Percentiles rank a stretch among this genome's conserved stretches.
These are phyloP conservation scores for Pseudogymnoascus sp. DNA, from an alignment of 2,329 filamentous ascomycete genomes.

Conservation along the genomic window DNA sequence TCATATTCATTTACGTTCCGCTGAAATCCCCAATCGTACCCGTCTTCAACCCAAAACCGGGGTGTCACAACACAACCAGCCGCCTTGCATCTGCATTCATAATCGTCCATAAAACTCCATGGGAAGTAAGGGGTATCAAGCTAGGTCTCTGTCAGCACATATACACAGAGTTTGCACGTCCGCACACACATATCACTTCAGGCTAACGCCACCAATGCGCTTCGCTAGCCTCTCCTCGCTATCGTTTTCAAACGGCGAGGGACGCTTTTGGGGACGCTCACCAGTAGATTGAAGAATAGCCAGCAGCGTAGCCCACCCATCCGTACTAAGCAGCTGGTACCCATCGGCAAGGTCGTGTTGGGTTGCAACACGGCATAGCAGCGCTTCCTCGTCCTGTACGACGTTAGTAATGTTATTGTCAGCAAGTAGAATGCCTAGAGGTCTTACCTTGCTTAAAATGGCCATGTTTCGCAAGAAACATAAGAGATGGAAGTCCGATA, in stretches of 20 bases:
- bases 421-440: slow-evolving; percentile 15
- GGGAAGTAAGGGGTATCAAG: slow-evolving; percentile 7
- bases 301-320: slow-evolving; percentile 89
- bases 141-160: background rate
- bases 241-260: slow-evolving; percentile 30
- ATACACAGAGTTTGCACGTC: background rate
- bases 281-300: slow-evolving; percentile 92
- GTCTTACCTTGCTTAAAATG: slow-evolving; percentile 72
- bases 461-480: slow-evolving; percentile 74
- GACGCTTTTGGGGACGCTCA: slow-evolving; percentile 85
- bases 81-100: background rate
- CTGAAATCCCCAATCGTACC: background rate
- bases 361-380: slow-evolving; percentile 78
- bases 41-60: slow-evolving; percentile 2
- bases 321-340: slow-evolving; percentile 74
- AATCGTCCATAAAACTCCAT: slow-evolving; percentile 4
- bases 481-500: slow-evolving; percentile 94
- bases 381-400: slow-evolving; percentile 72
- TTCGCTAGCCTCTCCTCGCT: slow-evolving; percentile 46
- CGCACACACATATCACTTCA: slow-evolving; percentile 28
- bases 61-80: background rate
- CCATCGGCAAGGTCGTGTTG: slow-evolving; percentile 73
- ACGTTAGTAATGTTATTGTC: slow-evolving; percentile 17
- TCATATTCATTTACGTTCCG: background rate
- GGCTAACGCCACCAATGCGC: slow-evolving; percentile 58